Percentiles rank a stretch among this genome's conserved stretches.
Evolutionary conservation across 768 basidiomycete species (phyloP).

Genomic region (Pulveroboletus sp.): DNA sequence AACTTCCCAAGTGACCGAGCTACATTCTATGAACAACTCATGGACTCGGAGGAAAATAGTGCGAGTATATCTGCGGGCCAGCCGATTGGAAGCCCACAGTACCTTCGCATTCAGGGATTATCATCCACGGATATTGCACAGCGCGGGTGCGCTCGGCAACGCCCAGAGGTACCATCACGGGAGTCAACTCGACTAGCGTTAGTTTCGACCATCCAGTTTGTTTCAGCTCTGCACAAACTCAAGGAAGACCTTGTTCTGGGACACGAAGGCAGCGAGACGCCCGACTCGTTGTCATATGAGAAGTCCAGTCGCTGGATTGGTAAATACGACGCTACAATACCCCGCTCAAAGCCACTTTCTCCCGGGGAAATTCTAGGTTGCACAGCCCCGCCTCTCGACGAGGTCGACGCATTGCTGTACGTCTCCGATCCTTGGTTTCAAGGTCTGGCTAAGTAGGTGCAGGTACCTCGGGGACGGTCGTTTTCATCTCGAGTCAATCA

Average conservation of each 20-base stretch:
- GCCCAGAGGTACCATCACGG: slow-evolving; percentile 11
- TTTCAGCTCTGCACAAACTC: slow-evolving; percentile 82
- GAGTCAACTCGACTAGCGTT: slow-evolving; percentile 72
- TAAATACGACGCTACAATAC: slow-evolving; percentile 71
- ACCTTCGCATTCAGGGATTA: slow-evolving; percentile 61
- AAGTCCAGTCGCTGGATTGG: slow-evolving; percentile 44
- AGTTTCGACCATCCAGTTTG: slow-evolving; percentile 98
- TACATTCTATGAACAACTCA: slow-evolving; percentile 57
- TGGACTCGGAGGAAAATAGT: slow-evolving; percentile 50
- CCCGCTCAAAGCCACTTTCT: slow-evolving; percentile 85
- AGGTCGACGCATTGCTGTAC: slow-evolving; percentile 89
- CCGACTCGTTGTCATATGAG: slow-evolving; percentile 1
- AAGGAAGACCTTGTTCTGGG: slow-evolving; percentile 68
- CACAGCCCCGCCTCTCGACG: slow-evolving; percentile 78
- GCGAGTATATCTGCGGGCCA: slow-evolving; percentile 46
- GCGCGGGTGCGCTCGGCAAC: slow-evolving; percentile 8
- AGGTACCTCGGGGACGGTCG: slow-evolving; percentile 98
- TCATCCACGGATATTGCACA: slow-evolving; percentile 1
- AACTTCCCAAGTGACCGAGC: slow-evolving; percentile 81
- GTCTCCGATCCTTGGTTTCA: slow-evolving; percentile 21
- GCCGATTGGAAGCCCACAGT: slow-evolving; percentile 32
- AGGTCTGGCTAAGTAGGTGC: slow-evolving; percentile 3
- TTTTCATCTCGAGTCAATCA: slow-evolving; percentile 97
- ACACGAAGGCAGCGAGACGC: slow-evolving; percentile 13
- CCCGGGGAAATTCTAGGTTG: slow-evolving; percentile 98